Percentiles rank a stretch among this genome's conserved stretches.
Evolutionary conservation across 208 protist species (phyloP).

Genomic region (Acanthamoeba sp.): DNA sequence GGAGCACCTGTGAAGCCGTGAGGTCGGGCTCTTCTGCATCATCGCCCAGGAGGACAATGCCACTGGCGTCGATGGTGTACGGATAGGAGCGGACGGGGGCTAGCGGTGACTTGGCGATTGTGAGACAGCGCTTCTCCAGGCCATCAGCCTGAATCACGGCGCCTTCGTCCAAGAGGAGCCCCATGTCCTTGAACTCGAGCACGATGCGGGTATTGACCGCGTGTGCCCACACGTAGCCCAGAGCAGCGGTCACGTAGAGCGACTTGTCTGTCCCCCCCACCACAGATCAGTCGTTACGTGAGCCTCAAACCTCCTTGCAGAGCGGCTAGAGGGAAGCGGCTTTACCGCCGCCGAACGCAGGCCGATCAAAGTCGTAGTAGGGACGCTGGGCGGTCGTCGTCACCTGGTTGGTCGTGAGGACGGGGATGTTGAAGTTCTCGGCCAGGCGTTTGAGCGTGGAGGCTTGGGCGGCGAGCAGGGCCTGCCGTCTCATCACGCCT

Average conservation of each 20-base stretch:
- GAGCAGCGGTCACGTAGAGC: slow-evolving; percentile 61
- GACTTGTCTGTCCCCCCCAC: slow-evolving; percentile 4
- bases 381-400: slow-evolving; percentile 36
- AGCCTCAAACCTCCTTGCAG: too few species aligned
- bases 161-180: not conserved
- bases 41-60: slow-evolving; percentile 51
- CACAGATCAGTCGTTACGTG: too few species aligned
- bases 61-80: slow-evolving; percentile 60
- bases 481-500: not conserved
- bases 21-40: not conserved
- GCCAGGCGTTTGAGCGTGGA: slow-evolving; percentile 53
- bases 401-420: slow-evolving; percentile 67
- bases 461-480: slow-evolving; percentile 47
- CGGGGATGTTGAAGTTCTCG: slow-evolving; percentile 72
- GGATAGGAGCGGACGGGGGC: slow-evolving; percentile 53
- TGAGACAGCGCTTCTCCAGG: slow-evolving; percentile 52
- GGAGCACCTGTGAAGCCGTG: not conserved
- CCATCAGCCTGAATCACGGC: not conserved
- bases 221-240: slow-evolving; percentile 71
- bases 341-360: not conserved
- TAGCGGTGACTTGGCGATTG: slow-evolving; percentile 64
- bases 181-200: slow-evolving; percentile 71
- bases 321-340: too few species aligned
- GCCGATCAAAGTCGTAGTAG: slow-evolving; percentile 42
- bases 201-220: slow-evolving; percentile 67